Base-by-base conservation (phyloP, 2,329 filamentous ascomycete species). In the Orbilia ellipsospora region DNA sequence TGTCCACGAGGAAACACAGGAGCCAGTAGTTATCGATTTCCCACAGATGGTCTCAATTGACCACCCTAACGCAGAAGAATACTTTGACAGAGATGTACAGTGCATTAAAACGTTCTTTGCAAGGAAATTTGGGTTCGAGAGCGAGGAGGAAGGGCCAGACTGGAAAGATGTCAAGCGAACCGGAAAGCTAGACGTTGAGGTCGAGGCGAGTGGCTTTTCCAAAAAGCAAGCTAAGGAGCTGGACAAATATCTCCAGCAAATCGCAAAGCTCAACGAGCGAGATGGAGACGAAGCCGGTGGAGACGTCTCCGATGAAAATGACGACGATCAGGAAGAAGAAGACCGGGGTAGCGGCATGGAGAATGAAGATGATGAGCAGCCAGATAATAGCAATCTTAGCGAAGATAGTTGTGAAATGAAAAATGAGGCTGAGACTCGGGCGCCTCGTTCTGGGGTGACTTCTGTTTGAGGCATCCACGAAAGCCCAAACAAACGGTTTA, bases 31-130 rank as follows among this genome's bases (percentile, higher is more conserved):
- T 54, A 99, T 99, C 80, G 96, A 99, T 84, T 99, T 99, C 81
- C 95, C 95, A 0, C 95, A 99, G 82, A 98, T 97, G 91, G 89
- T 99, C 1, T 98, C 94, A 0, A 93, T 97, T 81, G 93, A 97
- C 79, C 95, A 99, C 81, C 83, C 86, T 42, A 97, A 99, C 80
- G 96, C 95, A 16, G 91, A 97, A 81, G 96, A 94, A 88, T 98
- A 99, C 83, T 99, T 99, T 82, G 92, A 98, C 81, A 90, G 95
- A 77, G 95, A 99, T 80, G 94, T 99, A 13, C 89, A 92, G 77
- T 99, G 96, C 83, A 90, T 99, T 80, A 98, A 97, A 84, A 89
- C 92, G 36, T 99, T 96, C 82, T 99, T 99, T 81, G 87, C 92
- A 80, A 87, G 94, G 20, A 89, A 93, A 31, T 99, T 97, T 82